A percentile compares a stretch with the other conserved stretches of the same genome.
Conservation (phyloP, 495 filamentous ascomycete genomes). For the Elaphomyces granulatus region DNA sequence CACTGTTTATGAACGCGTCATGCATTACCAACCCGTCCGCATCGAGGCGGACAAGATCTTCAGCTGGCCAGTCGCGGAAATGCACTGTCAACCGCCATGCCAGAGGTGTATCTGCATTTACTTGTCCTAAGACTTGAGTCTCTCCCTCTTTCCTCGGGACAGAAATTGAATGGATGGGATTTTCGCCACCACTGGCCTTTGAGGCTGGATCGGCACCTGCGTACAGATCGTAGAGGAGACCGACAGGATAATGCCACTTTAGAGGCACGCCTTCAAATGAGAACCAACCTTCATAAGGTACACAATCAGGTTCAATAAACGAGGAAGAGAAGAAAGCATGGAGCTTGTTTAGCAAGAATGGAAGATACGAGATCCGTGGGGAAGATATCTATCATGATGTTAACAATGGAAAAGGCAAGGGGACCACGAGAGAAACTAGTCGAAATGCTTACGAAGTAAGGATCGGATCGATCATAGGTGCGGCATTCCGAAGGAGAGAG, state of each 20-base stretch:
- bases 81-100: slow-evolving; percentile 72
- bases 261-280: slow-evolving; percentile 62
- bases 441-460: slow-evolving; percentile 32
- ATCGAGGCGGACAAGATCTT: slow-evolving; percentile 52
- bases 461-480: slow-evolving; percentile 37
- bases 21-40: slow-evolving; percentile 44
- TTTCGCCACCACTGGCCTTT: slow-evolving; percentile 11
- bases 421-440: too few species aligned
- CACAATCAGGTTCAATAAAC: slow-evolving; percentile 48
- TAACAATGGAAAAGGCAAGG: background rate
- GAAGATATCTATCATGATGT: slow-evolving; percentile 36
- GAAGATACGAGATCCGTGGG: slow-evolving; percentile 46
- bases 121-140: slow-evolving; percentile 5
- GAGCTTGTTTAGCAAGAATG: slow-evolving; percentile 64
- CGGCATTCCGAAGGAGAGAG: slow-evolving; percentile 40
- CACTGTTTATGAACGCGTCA: slow-evolving; percentile 84
- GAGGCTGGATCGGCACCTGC: slow-evolving; percentile 47
- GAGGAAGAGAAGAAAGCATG: slow-evolving; percentile 60
- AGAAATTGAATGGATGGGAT: slow-evolving; percentile 5
- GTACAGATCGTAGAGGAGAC: slow-evolving; percentile 81
- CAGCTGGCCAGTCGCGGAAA: slow-evolving; percentile 60
- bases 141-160: slow-evolving; percentile 1
- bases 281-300: slow-evolving; percentile 53
- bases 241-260: slow-evolving; percentile 80
- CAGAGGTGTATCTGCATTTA: slow-evolving; percentile 32